Percentiles rank a stretch among this genome's conserved stretches.
These are phyloP conservation scores for Eremothecium coryli DNA, from an alignment of 1,139 yeast genomes.

Conservation along the genomic window DNA sequence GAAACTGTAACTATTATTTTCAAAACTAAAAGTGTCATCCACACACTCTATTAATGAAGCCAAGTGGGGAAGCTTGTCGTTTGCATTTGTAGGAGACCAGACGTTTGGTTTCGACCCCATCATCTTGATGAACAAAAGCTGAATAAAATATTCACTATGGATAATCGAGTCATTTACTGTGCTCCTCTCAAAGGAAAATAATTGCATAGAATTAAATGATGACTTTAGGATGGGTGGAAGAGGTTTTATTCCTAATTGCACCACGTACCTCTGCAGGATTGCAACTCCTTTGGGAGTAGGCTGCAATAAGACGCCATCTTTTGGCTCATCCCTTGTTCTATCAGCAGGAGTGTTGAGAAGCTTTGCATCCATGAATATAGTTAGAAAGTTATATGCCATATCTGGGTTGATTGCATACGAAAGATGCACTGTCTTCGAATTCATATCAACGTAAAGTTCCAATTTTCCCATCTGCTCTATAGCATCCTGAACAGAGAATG, in stretches of 20 bases:
- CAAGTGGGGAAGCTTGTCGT: constrained; percentile 36
- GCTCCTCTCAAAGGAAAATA: constrained; percentile 63
- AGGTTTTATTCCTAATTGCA: constrained; percentile 43
- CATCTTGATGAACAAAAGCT: constrained; percentile 51
- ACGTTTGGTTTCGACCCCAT: constrained; percentile 63
- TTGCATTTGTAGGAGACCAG: constrained; percentile 48
- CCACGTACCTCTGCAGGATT: constrained; percentile 51
- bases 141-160: constrained; percentile 56
- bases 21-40: constrained; percentile 27
- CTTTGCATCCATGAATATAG: constrained; percentile 54
- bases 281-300: constrained; percentile 92
- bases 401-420: constrained; percentile 49
- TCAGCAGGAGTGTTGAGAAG: constrained; percentile 71
- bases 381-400: constrained; percentile 44
- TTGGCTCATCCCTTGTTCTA: constrained; percentile 47
- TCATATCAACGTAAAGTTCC: constrained; percentile 39
- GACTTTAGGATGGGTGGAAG: constrained; percentile 44
- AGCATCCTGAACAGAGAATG: constrained; percentile 49
- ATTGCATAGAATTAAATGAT: constrained; percentile 58
- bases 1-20: constrained; percentile 13
- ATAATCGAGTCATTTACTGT: constrained; percentile 50
- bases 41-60: constrained; percentile 26
- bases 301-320: constrained; percentile 43
- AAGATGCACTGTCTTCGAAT: constrained; percentile 48
- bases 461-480: constrained; percentile 43